These are phyloP conservation scores for Podila horticola DNA, from an alignment of 192 early-diverging fungal species.

Conservation along the genomic window DNA sequence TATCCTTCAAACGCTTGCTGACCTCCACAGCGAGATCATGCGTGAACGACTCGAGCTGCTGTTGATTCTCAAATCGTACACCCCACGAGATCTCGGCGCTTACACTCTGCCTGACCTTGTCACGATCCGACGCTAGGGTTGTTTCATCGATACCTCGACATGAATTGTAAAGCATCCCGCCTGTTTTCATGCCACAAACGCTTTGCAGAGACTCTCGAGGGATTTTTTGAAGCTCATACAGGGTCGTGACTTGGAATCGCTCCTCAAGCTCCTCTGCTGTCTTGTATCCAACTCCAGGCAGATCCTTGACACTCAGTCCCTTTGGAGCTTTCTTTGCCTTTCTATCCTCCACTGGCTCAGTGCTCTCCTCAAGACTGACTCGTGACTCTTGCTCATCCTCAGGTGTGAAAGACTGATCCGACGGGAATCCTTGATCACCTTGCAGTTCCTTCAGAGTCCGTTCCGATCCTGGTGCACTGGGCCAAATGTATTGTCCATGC, in stretches of 20 bases:
- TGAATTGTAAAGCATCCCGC: slow-evolving; percentile 71
- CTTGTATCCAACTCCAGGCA: slow-evolving; percentile 61
- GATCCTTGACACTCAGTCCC: slow-evolving; percentile 47
- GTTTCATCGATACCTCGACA: slow-evolving; percentile 82
- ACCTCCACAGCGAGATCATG: slow-evolving; percentile 73
- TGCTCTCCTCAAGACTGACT: slow-evolving; percentile 72
- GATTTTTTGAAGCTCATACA: slow-evolving; percentile 58
- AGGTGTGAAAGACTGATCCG: not conserved
- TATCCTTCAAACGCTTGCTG: slow-evolving; percentile 64
- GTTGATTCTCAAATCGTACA: slow-evolving; percentile 79
- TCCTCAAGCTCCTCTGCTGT: slow-evolving; percentile 36
- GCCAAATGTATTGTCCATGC: slow-evolving; percentile 46
- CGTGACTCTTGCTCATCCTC: not conserved
- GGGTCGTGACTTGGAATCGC: slow-evolving; percentile 48
- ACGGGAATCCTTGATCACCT: slow-evolving; percentile 3
- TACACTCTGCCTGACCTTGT: slow-evolving; percentile 73
- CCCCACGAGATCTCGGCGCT: slow-evolving; percentile 92
- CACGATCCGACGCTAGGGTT: slow-evolving; percentile 65
- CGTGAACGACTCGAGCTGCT: slow-evolving; percentile 78
- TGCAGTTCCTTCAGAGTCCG: slow-evolving; percentile 64
- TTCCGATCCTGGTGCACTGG: slow-evolving; percentile 21
- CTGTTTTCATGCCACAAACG: slow-evolving; percentile 80
- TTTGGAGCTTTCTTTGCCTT: slow-evolving; percentile 24
- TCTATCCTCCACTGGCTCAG: slow-evolving; percentile 28
- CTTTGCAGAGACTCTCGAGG: slow-evolving; percentile 60